Base-by-base conservation (phyloP, 2,329 filamentous ascomycete species). In the Talaromyces sp. region DNA sequence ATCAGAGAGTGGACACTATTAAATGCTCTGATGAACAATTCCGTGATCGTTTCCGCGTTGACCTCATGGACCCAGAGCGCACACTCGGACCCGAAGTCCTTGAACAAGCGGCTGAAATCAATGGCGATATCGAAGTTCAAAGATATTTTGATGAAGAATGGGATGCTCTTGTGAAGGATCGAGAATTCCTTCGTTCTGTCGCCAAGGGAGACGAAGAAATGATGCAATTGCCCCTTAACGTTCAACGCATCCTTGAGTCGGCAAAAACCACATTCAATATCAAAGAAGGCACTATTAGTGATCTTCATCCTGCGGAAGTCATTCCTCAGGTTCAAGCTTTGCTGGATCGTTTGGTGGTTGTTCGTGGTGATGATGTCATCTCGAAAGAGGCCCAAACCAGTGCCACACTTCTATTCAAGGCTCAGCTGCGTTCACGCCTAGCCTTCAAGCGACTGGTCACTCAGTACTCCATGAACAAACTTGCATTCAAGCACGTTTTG, bases 391-490 rank as follows among this genome's bases (percentile, higher is more conserved):
- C 94, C 8, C 92, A 99, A 71, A 80, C 87, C 58, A 97, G 91
- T 72, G 91, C 96, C 3, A 97, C 93, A 0, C 85, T 96, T 65
- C 84, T 99, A 11, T 93, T 97, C 86, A 98, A 97, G 82, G 91
- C 92, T 13, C 89, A 96, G 73, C 80, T 98, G 64, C 90, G 95
- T 58, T 96, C 93, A 39, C 89, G 92, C 61, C 84, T 99, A 64
- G 91, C 95, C 0, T 99, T 93, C 86, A 97, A 97, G 81, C 90
- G 93, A 67, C 84, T 99, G 67, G 93, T 96, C 54, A 89, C 92
- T 63, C 86, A 93, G 70, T 89, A 97, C 74, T 90, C 89, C 13
- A 81, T 99, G 70, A 96, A 92, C 81, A 95, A 92, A 78, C 85
- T 97, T 68, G 94, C 95, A 1, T 94, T 99, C 73, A 90, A 95